phyloP scores from a whole-genome alignment of 2,329 filamentous ascomycete genomes.

The Trichoderma gracile region DNA sequence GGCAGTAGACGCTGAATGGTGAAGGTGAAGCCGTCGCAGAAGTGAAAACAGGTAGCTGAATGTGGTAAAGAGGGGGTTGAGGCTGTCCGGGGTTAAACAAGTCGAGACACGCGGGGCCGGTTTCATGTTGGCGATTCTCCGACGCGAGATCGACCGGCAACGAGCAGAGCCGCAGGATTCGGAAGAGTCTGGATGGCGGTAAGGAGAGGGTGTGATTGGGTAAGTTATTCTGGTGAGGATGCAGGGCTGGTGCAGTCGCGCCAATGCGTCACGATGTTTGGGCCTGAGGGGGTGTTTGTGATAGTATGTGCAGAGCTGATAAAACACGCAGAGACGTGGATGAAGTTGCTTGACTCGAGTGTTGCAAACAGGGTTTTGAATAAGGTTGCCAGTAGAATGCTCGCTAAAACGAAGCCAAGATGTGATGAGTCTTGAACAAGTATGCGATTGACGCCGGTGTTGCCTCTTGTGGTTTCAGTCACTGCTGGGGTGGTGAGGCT shows the following conservation, averaged over 20 bases:
- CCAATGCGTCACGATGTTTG: constrained; percentile 11
- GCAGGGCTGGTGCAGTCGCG: constrained; percentile 4
- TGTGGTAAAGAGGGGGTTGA: not conserved
- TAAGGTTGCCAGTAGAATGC: constrained; percentile 3
- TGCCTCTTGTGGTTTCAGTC: not conserved
- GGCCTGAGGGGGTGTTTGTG: not conserved
- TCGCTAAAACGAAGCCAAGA: not conserved
- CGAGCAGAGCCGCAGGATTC: constrained; percentile 1
- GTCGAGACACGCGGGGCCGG: constrained; percentile 15
- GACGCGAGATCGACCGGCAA: constrained; percentile 32
- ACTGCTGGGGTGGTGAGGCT: not conserved
- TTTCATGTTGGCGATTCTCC: constrained; percentile 26
- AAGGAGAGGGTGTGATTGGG: not conserved
- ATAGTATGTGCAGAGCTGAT: not conserved
- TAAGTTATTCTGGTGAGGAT: not conserved
- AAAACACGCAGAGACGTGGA: constrained; percentile 2
- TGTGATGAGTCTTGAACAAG: not conserved
- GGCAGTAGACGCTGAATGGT: not conserved
- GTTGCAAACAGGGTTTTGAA: not conserved
- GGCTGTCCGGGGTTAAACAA: not conserved
- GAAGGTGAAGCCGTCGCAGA: constrained; percentile 13
- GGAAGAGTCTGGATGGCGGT: not conserved
- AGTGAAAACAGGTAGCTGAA: constrained; percentile 2
- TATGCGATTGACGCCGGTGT: not conserved
- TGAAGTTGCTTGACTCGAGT: not conserved